phyloP scores from a whole-genome alignment of 106 monocot genomes.

The Alisma plantagoaquatica region DNA sequence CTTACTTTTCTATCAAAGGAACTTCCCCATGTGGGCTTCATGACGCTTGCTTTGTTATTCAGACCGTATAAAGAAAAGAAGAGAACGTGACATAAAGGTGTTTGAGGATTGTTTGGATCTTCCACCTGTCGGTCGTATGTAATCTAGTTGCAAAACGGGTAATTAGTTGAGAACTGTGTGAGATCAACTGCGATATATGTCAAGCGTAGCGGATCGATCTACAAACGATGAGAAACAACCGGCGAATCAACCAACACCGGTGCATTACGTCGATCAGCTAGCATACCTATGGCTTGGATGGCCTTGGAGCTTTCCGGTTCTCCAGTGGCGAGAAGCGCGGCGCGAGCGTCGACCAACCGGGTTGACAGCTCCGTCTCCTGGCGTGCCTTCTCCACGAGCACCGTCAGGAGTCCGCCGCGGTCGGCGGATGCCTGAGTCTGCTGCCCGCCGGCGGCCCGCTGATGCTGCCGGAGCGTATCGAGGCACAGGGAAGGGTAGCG shows the following conservation, averaged over 20 bases:
- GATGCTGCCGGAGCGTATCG: conserved; percentile 9
- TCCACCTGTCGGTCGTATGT: background rate
- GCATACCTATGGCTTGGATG: conserved; percentile 11
- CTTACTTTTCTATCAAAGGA: no score
- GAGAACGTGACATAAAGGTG: no score
- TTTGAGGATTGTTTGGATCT: background rate
- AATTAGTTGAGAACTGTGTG: background rate
- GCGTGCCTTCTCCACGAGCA: conserved; percentile 4
- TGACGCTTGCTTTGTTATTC: no score
- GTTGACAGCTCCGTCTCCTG: conserved; percentile 8
- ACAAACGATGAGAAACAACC: background rate
- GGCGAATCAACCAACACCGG: background rate
- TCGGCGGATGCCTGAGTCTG: background rate
- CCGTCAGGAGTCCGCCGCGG: background rate
- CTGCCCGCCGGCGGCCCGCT: background rate
- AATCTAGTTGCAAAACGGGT: background rate
- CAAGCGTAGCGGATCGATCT: background rate
- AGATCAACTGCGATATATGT: background rate
- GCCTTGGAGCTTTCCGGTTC: background rate
- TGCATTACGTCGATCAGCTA: background rate
- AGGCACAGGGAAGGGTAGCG: conserved; percentile 11
- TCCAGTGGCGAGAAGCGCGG: background rate
- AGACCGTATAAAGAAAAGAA: no score
- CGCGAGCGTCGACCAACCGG: background rate
- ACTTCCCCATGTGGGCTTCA: no score